phyloP scores from a whole-genome alignment of 192 early-diverging fungal genomes.

The Chytriomyces confervae region DNA sequence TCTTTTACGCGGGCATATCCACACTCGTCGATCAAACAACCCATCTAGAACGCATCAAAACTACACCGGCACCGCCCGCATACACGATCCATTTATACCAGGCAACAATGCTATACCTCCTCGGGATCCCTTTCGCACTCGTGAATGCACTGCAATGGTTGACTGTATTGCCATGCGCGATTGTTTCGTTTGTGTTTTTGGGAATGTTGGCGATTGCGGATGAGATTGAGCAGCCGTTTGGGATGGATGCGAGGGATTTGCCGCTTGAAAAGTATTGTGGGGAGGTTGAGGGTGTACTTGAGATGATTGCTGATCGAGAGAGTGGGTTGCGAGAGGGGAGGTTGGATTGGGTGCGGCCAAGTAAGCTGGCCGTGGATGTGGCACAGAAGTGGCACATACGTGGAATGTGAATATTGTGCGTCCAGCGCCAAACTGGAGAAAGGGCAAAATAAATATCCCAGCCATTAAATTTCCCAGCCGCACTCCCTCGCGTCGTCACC shows the following conservation, averaged over 20 bases:
- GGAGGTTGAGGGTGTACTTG: background rate
- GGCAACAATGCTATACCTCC: slow-evolving; percentile 71
- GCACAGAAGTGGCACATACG: too few relatives aligned
- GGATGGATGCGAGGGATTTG: background rate
- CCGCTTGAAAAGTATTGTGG: background rate
- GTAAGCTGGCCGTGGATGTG: too few relatives aligned
- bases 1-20: slow-evolving; percentile 71
- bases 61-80: slow-evolving; percentile 49
- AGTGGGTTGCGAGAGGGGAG: too few relatives aligned
- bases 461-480: too few relatives aligned
- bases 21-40: background rate
- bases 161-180: slow-evolving; percentile 70
- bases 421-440: too few relatives aligned
- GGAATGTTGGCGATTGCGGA: slow-evolving; percentile 84
- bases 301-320: background rate
- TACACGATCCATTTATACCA: slow-evolving; percentile 88
- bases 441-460: too few relatives aligned
- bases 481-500: too few relatives aligned
- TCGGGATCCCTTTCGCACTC: slow-evolving; percentile 81
- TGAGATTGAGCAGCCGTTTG: slow-evolving; percentile 94
- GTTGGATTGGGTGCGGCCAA: too few relatives aligned
- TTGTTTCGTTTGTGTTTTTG: slow-evolving; percentile 72
- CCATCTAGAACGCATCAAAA: background rate
- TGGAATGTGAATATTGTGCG: too few relatives aligned
- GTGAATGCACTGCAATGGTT: slow-evolving; percentile 52